These are phyloP conservation scores for Phycomyces blakesleeanus DNA, from an alignment of 192 early-diverging fungal genomes.

Conservation along the genomic window DNA sequence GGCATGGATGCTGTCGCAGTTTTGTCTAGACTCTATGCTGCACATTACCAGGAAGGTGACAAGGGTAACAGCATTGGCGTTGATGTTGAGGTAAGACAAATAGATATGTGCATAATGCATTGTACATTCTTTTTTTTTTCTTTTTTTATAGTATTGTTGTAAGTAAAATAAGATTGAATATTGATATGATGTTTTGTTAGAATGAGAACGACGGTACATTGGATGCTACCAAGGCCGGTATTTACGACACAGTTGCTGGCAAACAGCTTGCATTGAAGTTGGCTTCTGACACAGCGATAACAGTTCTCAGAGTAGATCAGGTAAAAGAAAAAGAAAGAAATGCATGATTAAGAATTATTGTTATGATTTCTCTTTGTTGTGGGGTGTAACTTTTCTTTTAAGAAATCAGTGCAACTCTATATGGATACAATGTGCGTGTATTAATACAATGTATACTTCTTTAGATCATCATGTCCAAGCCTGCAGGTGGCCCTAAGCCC, in stretches of 20 bases:
- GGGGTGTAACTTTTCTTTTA: too few species aligned
- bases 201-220: slow-evolving; percentile 61
- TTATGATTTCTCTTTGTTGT: neutral
- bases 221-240: slow-evolving; percentile 70
- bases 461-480: slow-evolving; percentile 97
- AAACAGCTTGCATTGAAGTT: slow-evolving; percentile 90
- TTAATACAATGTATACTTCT: slow-evolving; percentile 5
- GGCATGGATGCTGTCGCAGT: slow-evolving; percentile 92
- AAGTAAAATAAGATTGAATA: neutral
- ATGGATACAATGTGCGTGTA: neutral
- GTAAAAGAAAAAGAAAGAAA: slow-evolving; percentile 26
- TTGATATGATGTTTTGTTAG: neutral
- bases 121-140: too few species aligned
- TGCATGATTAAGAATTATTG: neutral
- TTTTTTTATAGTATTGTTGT: too few species aligned
- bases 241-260: slow-evolving; percentile 76
- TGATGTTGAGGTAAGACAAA: slow-evolving; percentile 64
- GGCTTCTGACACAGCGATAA: slow-evolving; percentile 88
- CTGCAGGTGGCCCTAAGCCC: slow-evolving; percentile 90
- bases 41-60: slow-evolving; percentile 68
- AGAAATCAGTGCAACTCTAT: too few species aligned
- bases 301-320: slow-evolving; percentile 95
- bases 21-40: slow-evolving; percentile 87
- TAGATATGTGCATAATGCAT: neutral
- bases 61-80: slow-evolving; percentile 62